These are phyloP conservation scores for Phytophthora hybrid DNA, from an alignment of 352 stramenopile genomes.

Conservation along the genomic window DNA sequence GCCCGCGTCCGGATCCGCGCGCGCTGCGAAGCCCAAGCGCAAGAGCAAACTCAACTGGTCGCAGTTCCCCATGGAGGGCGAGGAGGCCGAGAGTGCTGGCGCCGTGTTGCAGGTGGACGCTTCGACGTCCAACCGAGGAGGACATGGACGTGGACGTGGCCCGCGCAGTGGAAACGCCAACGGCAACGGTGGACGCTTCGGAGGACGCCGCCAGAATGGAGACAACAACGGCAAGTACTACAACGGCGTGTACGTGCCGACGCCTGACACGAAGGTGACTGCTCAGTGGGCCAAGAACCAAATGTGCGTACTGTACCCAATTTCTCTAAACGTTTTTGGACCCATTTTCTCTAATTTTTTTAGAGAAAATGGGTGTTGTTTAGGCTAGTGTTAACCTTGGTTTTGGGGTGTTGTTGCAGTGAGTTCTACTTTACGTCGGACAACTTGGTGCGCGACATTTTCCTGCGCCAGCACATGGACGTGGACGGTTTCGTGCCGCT, in stretches of 20 bases:
- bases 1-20: neutral
- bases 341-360: neutral
- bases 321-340: neutral
- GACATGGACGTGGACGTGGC: slow-evolving; percentile 37
- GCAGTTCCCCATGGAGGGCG: slow-evolving; percentile 65
- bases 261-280: slow-evolving; percentile 70
- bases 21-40: slow-evolving; percentile 49
- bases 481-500: slow-evolving; percentile 90
- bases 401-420: slow-evolving; percentile 34
- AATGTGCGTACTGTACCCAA: slow-evolving; percentile 44
- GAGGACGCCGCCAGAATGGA: slow-evolving; percentile 49
- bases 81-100: slow-evolving; percentile 28
- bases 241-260: slow-evolving; percentile 86
- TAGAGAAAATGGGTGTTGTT: neutral
- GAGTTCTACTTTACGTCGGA: slow-evolving; percentile 90
- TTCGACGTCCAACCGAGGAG: slow-evolving; percentile 11
- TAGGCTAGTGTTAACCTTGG: slow-evolving; percentile 2
- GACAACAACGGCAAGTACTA: slow-evolving; percentile 73
- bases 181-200: slow-evolving; percentile 37
- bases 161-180: neutral
- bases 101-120: slow-evolving; percentile 1
- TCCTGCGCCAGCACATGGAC: slow-evolving; percentile 89
- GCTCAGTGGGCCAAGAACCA: slow-evolving; percentile 85
- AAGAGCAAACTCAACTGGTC: slow-evolving; percentile 83
- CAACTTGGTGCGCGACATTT: slow-evolving; percentile 88